Conservation (phyloP, 75 land plant species). For the Cunninghamia lanceolata region DNA sequence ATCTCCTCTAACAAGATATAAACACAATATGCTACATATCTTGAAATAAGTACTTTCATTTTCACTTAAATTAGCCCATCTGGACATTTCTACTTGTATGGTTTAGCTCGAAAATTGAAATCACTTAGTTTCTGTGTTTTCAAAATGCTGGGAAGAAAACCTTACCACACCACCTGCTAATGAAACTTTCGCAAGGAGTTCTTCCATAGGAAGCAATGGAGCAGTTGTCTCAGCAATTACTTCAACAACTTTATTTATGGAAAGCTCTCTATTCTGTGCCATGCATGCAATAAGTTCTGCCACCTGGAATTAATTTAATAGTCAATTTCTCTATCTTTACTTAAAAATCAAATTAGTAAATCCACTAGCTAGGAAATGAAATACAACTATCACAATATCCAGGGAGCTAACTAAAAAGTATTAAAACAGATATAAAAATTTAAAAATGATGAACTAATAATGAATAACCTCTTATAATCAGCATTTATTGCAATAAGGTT, state of each 20-base stretch:
- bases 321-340: neutral
- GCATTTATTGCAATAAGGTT: neutral
- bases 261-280: slow-evolving; percentile 63
- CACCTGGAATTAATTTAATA: slow-evolving; percentile 20
- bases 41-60: neutral
- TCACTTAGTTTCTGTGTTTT: neutral
- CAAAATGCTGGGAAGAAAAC: slow-evolving; percentile 16
- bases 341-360: neutral
- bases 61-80: slow-evolving; percentile 10
- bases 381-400: neutral
- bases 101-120: neutral
- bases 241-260: slow-evolving; percentile 82
- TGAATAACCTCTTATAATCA: neutral
- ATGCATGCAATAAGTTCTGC: slow-evolving; percentile 88
- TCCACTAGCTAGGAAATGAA: neutral
- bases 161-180: slow-evolving; percentile 28
- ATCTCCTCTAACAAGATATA: neutral
- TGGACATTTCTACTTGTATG: neutral
- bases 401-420: neutral
- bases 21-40: neutral
- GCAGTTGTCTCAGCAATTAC: slow-evolving; percentile 95
- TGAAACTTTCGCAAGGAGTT: slow-evolving; percentile 71
- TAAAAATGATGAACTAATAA: neutral
- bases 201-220: slow-evolving; percentile 68
- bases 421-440: neutral